Evolutionary conservation across 169 alveolate genomes (phyloP).

Genomic region (Toxoplasma gondii): DNA sequence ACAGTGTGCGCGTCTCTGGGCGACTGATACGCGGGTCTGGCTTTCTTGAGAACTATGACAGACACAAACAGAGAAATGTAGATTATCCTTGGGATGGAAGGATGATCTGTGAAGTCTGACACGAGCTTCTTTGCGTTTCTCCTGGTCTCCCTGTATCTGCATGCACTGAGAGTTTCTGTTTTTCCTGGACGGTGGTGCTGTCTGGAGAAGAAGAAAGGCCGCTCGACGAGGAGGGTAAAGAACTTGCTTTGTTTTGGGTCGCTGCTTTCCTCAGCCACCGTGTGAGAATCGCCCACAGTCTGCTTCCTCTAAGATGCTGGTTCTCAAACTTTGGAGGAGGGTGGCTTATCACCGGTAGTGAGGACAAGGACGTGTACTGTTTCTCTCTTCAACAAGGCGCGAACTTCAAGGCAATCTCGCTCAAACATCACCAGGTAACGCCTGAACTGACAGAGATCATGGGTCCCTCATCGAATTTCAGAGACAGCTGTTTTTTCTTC

Average conservation of each 20-base stretch:
- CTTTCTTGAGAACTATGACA: no score
- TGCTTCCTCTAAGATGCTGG: conserved; percentile 74
- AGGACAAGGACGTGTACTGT: conserved; percentile 70
- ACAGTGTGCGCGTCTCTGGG: no score
- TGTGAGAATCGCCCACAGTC: conserved; percentile 63
- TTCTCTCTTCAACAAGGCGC: not conserved
- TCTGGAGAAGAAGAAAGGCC: no score
- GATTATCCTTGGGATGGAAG: not conserved
- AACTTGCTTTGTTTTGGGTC: not conserved
- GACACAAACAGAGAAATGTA: not conserved
- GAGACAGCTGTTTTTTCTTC: no score
- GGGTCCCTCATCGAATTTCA: not conserved
- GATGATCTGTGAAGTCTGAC: no score
- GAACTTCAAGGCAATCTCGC: not conserved
- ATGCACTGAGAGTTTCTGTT: not conserved
- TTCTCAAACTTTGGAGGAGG: conserved; percentile 68
- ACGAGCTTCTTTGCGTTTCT: not conserved
- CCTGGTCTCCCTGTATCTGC: not conserved
- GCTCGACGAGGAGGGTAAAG: not conserved
- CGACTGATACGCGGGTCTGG: no score
- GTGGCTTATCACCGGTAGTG: conserved; percentile 70
- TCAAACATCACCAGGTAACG: conserved; percentile 13
- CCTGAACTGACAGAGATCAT: not conserved
- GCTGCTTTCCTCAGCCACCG: not conserved
- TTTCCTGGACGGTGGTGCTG: not conserved